Conservation (phyloP, 2,329 filamentous ascomycete genomes). For the Fusarium tjaetaba region DNA sequence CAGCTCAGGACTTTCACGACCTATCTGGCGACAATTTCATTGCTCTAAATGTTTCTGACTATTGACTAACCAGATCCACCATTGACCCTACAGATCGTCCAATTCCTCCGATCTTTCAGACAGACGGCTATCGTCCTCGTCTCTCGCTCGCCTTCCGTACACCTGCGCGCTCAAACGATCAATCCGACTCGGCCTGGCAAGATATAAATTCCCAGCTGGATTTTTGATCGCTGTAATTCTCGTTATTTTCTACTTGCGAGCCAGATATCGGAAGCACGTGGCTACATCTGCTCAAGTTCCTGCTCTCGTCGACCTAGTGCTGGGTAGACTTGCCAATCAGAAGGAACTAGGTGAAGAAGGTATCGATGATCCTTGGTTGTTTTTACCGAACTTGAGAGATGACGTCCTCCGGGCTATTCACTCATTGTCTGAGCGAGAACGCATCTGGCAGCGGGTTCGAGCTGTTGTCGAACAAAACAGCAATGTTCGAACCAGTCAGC, state of each 20-base stretch:
- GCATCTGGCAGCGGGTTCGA: constrained; percentile 84
- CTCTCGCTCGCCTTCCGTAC: constrained; percentile 92
- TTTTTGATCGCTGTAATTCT: constrained; percentile 64
- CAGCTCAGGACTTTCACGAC: constrained; percentile 1
- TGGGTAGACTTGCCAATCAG: constrained; percentile 84
- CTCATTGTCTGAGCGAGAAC: constrained; percentile 77
- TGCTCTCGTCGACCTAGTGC: constrained; percentile 81
- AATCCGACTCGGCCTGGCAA: constrained; percentile 81
- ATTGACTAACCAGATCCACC: constrained; percentile 87
- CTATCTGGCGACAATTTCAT: constrained; percentile 34
- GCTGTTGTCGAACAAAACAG: constrained; percentile 91
- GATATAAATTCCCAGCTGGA: constrained; percentile 88
- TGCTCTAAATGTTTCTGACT: constrained; percentile 59
- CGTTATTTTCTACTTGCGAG: constrained; percentile 69
- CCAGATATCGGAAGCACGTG: constrained; percentile 69
- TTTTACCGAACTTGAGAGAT: constrained; percentile 88
- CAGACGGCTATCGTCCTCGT: constrained; percentile 80
- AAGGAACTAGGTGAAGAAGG: constrained; percentile 79
- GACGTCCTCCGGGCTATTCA: constrained; percentile 89
- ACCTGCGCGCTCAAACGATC: constrained; percentile 81
- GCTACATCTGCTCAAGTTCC: constrained; percentile 80
- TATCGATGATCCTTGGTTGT: constrained; percentile 80
- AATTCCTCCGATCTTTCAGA: constrained; percentile 69
- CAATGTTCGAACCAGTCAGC: constrained; percentile 82
- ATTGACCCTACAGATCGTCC: constrained; percentile 76